Conservation (phyloP, 2,329 filamentous ascomycete species). For the Helminthosporium solani region DNA sequence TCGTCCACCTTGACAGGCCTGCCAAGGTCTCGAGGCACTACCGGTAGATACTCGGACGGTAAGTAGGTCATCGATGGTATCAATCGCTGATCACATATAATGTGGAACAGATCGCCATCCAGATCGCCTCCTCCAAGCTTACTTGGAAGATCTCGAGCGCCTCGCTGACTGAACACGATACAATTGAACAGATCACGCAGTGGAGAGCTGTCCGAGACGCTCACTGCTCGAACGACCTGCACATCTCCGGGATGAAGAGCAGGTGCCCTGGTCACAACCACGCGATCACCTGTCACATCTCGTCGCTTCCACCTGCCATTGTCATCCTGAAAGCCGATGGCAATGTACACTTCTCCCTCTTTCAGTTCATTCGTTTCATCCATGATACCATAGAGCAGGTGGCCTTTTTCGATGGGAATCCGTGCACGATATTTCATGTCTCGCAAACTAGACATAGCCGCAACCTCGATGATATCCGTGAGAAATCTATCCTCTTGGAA, state of each 20-base stretch:
- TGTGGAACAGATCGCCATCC: slow-evolving; percentile 78
- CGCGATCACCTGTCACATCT: slow-evolving; percentile 27
- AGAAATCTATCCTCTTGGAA: slow-evolving; percentile 71
- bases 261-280: slow-evolving; percentile 76
- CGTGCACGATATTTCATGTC: slow-evolving; percentile 76
- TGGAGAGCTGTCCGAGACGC: slow-evolving; percentile 61
- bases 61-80: slow-evolving; percentile 47
- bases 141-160: slow-evolving; percentile 72
- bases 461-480: slow-evolving; percentile 67
- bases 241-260: slow-evolving; percentile 81
- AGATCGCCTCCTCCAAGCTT: slow-evolving; percentile 79
- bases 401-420: slow-evolving; percentile 68
- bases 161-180: slow-evolving; percentile 73
- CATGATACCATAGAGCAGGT: slow-evolving; percentile 81
- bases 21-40: slow-evolving; percentile 58
- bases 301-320: slow-evolving; percentile 14
- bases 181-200: slow-evolving; percentile 68
- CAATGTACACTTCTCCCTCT: slow-evolving; percentile 69
- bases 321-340: slow-evolving; percentile 49
- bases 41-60: slow-evolving; percentile 70
- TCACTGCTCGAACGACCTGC: slow-evolving; percentile 62
- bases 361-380: slow-evolving; percentile 72
- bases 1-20: slow-evolving; percentile 62
- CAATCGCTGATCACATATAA: slow-evolving; percentile 68
- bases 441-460: slow-evolving; percentile 68